Percentiles rank a stretch among this genome's conserved stretches.
These are phyloP conservation scores for Sorghum bicolor DNA, from an alignment of 176 grass and related monocot species.

Conservation along the genomic window DNA sequence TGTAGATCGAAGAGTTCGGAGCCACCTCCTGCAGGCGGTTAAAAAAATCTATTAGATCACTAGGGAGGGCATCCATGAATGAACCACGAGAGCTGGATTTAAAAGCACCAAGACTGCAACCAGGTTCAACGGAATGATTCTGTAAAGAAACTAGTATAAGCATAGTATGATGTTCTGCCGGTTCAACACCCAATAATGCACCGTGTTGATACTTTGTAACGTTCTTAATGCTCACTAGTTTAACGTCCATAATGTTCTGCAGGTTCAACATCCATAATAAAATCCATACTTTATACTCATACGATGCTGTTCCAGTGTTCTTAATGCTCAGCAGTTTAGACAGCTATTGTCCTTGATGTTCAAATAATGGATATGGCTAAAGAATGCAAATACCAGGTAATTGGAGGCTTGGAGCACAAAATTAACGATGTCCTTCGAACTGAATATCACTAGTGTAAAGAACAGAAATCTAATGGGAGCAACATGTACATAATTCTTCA, in stretches of 20 bases:
- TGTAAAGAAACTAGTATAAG: not conserved
- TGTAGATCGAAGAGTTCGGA: slow-evolving; percentile 71
- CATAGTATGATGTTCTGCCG: not conserved
- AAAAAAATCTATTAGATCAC: not conserved
- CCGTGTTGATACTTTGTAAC: not conserved
- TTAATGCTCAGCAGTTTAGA: not conserved
- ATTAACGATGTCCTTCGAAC: not conserved
- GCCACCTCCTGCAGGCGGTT: slow-evolving; percentile 37
- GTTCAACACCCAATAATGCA: not conserved
- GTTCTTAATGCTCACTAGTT: not conserved
- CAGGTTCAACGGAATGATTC: not conserved
- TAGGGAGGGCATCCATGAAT: not conserved
- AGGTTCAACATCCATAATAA: not conserved
- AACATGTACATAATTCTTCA: not conserved
- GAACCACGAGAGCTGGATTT: not conserved
- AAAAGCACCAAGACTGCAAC: not conserved
- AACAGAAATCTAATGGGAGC: not conserved
- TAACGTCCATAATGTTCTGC: not conserved
- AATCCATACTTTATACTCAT: not conserved
- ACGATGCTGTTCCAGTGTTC: not conserved
- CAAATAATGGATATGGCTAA: not conserved
- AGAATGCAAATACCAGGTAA: not conserved
- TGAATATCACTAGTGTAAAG: slow-evolving; percentile 1
- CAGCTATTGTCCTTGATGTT: not conserved
- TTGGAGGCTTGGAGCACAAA: not conserved